Evolutionary conservation across 1,284 basidiomycete genomes (phyloP).

Genomic region (Peniophora sp.): DNA sequence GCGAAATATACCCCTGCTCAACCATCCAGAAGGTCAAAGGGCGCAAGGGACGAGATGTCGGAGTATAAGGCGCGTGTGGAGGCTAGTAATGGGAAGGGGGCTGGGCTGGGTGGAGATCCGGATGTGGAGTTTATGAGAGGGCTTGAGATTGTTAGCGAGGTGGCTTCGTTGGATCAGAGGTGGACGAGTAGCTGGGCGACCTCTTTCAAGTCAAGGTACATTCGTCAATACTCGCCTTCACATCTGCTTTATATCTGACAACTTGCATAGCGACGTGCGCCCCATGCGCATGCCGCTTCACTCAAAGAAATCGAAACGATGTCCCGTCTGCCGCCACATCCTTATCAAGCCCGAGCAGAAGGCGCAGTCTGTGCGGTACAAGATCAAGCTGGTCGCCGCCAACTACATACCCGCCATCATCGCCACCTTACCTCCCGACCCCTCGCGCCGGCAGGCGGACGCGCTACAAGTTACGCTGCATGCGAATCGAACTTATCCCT

Average conservation of each 20-base stretch:
- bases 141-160: constrained; percentile 52
- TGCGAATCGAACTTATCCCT: constrained; percentile 75
- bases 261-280: constrained; percentile 60
- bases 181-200: constrained; percentile 79
- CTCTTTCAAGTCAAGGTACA: constrained; percentile 55
- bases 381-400: constrained; percentile 93
- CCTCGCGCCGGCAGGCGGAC: constrained; percentile 15
- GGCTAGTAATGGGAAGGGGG: constrained; percentile 41
- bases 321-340: constrained; percentile 90
- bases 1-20: constrained; percentile 60
- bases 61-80: constrained; percentile 68
- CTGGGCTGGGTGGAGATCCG: constrained; percentile 53
- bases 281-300: constrained; percentile 87
- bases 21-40: constrained; percentile 45
- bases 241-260: too few species aligned
- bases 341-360: constrained; percentile 98
- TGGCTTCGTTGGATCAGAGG: constrained; percentile 70
- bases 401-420: constrained; percentile 89
- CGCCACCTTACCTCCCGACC: constrained; percentile 46
- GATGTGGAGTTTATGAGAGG: constrained; percentile 65
- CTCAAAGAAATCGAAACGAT: constrained; percentile 92
- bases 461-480: constrained; percentile 39
- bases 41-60: constrained; percentile 61
- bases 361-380: constrained; percentile 86
- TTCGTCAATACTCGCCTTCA: too few species aligned